Evolutionary conservation across 176 grass and related monocot genomes (phyloP).

Genomic region (Hyparrhenia diplandra): DNA sequence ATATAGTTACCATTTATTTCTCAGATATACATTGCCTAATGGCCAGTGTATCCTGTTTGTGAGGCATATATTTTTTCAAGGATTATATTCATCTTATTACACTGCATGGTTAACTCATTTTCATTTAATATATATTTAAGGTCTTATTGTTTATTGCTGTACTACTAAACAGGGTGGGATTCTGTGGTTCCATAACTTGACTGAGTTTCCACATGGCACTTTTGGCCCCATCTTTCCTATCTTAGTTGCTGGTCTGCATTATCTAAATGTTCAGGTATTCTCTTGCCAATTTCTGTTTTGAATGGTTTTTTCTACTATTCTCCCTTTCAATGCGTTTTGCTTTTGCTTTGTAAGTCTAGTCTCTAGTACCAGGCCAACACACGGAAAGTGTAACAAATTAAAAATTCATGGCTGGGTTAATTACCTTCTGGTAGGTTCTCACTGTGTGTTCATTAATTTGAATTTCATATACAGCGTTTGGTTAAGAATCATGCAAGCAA

Average conservation of each 20-base stretch:
- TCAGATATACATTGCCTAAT: neutral
- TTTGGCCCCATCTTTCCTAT: conserved; percentile 69
- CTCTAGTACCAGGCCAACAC: neutral
- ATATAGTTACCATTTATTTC: neutral
- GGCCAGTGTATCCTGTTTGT: neutral
- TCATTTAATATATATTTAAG: conserved; percentile 7
- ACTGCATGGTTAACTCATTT: neutral
- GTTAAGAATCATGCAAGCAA: neutral
- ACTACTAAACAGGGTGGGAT: conserved; percentile 57
- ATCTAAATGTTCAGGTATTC: conserved; percentile 87
- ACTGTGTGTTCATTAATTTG: neutral
- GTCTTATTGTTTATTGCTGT: conserved; percentile 12
- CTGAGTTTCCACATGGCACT: conserved; percentile 62
- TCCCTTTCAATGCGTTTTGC: neutral
- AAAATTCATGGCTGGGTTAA: conserved; percentile 1
- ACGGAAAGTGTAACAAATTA: neutral
- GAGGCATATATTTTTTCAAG: neutral
- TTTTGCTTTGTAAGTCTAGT: conserved; percentile 9
- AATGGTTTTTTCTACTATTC: neutral
- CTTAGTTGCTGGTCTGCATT: conserved; percentile 80
- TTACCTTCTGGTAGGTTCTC: conserved; percentile 1
- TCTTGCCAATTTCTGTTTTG: conserved; percentile 7
- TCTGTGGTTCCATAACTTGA: conserved; percentile 87
- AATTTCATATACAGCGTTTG: neutral
- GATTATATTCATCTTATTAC: neutral